phyloP scores from a whole-genome alignment of 768 basidiomycete genomes.

The Ramaria rubella region DNA sequence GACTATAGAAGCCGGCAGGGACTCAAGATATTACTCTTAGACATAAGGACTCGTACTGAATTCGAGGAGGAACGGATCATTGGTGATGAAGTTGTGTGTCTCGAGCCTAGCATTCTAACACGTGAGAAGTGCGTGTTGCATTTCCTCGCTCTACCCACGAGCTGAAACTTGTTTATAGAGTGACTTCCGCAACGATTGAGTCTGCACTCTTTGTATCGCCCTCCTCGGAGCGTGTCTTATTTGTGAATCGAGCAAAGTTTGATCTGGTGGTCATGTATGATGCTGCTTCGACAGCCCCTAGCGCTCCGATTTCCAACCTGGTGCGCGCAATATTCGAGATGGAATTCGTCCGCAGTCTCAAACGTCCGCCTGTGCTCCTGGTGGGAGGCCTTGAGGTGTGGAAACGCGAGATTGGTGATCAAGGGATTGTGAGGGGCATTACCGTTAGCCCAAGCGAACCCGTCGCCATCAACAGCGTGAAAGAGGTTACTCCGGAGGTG shows the following conservation, averaged over 20 bases:
- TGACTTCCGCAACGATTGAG: constrained; percentile 64
- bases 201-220: constrained; percentile 68
- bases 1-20: constrained; percentile 46
- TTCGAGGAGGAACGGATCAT: constrained; percentile 72
- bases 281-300: constrained; percentile 45
- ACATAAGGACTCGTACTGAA: constrained; percentile 72
- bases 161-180: constrained; percentile 33
- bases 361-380: constrained; percentile 73
- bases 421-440: constrained; percentile 21
- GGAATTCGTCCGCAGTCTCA: constrained; percentile 65
- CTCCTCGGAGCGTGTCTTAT: constrained; percentile 61
- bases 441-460: background rate
- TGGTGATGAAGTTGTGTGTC: constrained; percentile 63
- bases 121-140: constrained; percentile 52
- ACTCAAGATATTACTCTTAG: constrained; percentile 67
- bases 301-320: constrained; percentile 46
- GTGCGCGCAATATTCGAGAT: constrained; percentile 65
- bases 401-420: constrained; percentile 48
- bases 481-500: background rate
- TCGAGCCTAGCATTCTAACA: constrained; percentile 73
- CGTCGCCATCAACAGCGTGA: background rate
- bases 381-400: constrained; percentile 82
- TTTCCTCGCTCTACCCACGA: background rate
- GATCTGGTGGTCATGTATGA: constrained; percentile 89
- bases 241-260: constrained; percentile 79